Base-by-base conservation (phyloP, 2,329 filamentous ascomycete species). In the Cladosporium sphaerospermum region DNA sequence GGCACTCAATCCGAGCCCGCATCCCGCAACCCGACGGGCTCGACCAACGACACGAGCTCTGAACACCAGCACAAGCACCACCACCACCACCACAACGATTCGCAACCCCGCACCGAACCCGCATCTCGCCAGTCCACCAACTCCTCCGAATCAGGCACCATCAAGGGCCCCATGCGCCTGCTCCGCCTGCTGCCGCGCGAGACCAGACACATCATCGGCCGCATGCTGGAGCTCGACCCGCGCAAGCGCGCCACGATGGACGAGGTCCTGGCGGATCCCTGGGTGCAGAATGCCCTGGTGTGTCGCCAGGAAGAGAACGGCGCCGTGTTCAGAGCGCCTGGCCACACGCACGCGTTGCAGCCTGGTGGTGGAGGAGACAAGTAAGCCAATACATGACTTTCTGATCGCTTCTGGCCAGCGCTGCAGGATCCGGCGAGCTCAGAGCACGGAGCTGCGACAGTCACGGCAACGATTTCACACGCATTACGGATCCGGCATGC, bases 121-220 rank as follows among this genome's bases (percentile, higher is more conserved):
- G 57, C 56, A 28, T 62, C 57, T 43, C 53, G 55, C 45, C 54
- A 57, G 19, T 58, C 44, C 10, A 62, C 61, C 14, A 43, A 47
- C 23, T 56, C 57, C 2, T 56, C 48, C 39, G 56, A 65, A 43
- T 40, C 41, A 36, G 57, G 58, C 43, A 82, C 89, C 0, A 95
- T 99, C 61, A 89, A 90, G 64, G 93, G 93, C 0, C 93, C 93
- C 2, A 95, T 92, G 87, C 82, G 93, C 44, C 80, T 99, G 41
- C 75, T 99, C 31, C 83, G 93, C 40, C 76, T 97, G 34, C 76
- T 99, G 9, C 93, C 93, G 1, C 80, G 92, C 55, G 93, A 97
- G 71, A 95, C 86, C 59, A 79, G 93, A 48, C 85, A 92, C 66
- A 90, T 99, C 57, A 86, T 99, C 52, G 85, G 89, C 42, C 81